Conservation (phyloP, 768 basidiomycete species). For the Trametes villosa region DNA sequence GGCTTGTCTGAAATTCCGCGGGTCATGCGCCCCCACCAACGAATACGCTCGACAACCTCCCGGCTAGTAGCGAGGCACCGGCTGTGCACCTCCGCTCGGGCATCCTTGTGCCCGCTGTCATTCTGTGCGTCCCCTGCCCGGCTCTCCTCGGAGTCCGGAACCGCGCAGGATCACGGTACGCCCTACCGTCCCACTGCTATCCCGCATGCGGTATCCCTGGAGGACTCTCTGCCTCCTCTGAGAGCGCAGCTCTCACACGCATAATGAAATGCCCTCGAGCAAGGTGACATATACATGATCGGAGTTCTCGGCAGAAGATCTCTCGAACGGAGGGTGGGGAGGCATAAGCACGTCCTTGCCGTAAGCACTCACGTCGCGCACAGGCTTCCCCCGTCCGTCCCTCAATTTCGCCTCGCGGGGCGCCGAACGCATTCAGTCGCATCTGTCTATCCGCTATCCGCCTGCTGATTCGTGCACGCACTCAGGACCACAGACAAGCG, state of each 20-base stretch:
- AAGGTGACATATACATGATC: not conserved
- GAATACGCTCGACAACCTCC: not conserved
- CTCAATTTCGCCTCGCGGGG: not conserved
- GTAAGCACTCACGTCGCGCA: not conserved
- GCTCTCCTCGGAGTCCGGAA: constrained; percentile 6
- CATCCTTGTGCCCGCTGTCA: not conserved
- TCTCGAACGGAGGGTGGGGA: not conserved
- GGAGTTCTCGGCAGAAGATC: not conserved
- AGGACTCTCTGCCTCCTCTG: not conserved
- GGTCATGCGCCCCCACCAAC: constrained; percentile 2
- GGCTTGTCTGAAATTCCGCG: not conserved
- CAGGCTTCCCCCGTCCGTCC: not conserved
- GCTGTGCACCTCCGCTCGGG: not conserved
- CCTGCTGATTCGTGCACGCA: not conserved
- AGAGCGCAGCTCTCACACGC: not conserved
- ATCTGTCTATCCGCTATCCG: not conserved
- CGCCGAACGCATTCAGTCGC: not conserved
- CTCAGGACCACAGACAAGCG: not conserved
- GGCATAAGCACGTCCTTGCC: not conserved
- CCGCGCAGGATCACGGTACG: not conserved
- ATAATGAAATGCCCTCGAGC: not conserved
- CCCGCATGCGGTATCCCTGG: not conserved
- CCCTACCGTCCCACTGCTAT: no score
- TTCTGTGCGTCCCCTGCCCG: not conserved
- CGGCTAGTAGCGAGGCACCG: not conserved